Evolutionary conservation across 106 monocot genomes (phyloP), one percentile per base, ranked within the genome.

Genomic region (Phalaenopsis equestris): DNA sequence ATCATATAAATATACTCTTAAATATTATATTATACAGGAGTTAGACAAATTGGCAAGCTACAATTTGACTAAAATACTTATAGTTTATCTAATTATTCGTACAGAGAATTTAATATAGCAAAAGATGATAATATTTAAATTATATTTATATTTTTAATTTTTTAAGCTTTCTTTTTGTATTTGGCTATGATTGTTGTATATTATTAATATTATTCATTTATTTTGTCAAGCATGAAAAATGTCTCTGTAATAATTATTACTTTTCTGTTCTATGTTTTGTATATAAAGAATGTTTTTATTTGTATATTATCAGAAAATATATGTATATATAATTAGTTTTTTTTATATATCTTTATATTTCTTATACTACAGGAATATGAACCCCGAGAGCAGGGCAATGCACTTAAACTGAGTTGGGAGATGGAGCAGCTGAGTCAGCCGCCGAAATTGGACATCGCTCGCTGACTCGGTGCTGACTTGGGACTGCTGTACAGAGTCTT

Each of bases 321-420:
- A n/a, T n/a, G n/a, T n/a, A 30, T 30, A 30, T 30, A 30, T 30
- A 30, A 30, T 30, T 30, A 30, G 30, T 30, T 30, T 30, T 0
- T 0, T 30, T 30, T 30, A 30, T 30, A 24, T 5, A 21, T 23
- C 6, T 21, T 23, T 65, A 65, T 24, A 21, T 24, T 65, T 65
- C 6, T 65, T 19, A 4, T 77, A 3, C 24, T 57, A 73, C 55
- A 81, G 81, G 81, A 81, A 24, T 81, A 81, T 21, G 81, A 73
- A 38, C 41, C 81, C 18, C 67, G 23, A 42, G 30, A 72, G 37
- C 48, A 52, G 6, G 73, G 56, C 41, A 73, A 55, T 39, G 73
- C 56, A 56, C 81, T 67, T 12, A 81, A 74, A 8, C 81, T 81
- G 3, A 81, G 81, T 42, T 81, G 81, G 81, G 81, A 81, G 56